Base-by-base conservation (phyloP, 2,329 filamentous ascomycete genomes). In the Akanthomyces muscarius region DNA sequence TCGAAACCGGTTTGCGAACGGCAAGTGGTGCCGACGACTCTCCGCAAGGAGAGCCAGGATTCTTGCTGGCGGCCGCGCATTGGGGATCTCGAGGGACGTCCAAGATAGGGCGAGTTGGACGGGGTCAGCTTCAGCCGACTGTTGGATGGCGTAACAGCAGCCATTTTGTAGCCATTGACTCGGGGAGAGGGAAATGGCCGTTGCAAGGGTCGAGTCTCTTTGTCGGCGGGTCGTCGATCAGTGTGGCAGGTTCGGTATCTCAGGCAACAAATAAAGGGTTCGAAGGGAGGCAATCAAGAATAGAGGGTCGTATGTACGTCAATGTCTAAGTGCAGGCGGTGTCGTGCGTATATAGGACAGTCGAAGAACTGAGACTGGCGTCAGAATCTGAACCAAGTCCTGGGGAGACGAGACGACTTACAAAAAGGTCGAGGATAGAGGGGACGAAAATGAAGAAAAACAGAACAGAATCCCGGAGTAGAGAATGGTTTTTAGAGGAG, bases 1-100 rank as follows among this genome's bases (percentile, higher is more conserved):
- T 96, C 92, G 75, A 99, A 96, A 66, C 91, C 92, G 72, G 90
- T 93, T 47, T 92, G 89, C 5, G 90, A 90, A 68, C 82, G 86
- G 66, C 92, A 94, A 8, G 94, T 98, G 28, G 93, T 96, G 53
- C 95, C 95, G 70, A 98, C 90, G 63, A 98, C 92, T 66, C 91
- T 87, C 74, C 88, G 89, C 65, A 97, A 80, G 45, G 89, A 89
- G 51, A 97, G 81, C 47, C 83, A 83, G 25, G 84, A 80, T 64
- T 87, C 84, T 64, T 79, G 77, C 14, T 74, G 68, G 59, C 81
- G 80, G 52, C 78, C 76, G 55, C 84, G 83, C 65, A 81, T 73
- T 36, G 89, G 86, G 56, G 90, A 89, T 71, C 88, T 85, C 21
- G 84, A 78, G 41, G 85, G 83, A 45, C 87, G 84, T 64, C 82